Percentiles rank a stretch among this genome's conserved stretches.
These are phyloP conservation scores for Carex kokanica DNA, from an alignment of 176 grass and related monocot genomes.

Conservation along the genomic window DNA sequence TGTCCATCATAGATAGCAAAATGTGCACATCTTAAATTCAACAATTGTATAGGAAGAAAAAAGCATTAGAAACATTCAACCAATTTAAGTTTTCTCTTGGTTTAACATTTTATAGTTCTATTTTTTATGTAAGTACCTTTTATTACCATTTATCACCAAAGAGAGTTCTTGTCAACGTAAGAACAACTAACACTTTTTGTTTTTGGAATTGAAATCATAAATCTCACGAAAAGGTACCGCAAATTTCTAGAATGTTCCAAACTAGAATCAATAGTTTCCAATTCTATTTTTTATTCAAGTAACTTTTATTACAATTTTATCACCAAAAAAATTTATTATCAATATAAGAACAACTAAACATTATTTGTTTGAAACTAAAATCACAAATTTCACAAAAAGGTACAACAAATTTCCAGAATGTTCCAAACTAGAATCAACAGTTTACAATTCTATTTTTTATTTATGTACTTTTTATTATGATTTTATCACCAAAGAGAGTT, in stretches of 20 bases:
- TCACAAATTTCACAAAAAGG: neutral
- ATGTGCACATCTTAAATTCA: no score
- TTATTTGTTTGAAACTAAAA: neutral
- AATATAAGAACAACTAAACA: neutral
- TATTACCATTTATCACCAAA: no score
- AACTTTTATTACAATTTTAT: no score
- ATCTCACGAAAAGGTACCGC: no score
- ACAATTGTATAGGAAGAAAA: conserved; percentile 11
- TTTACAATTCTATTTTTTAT: neutral
- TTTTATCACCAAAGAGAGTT: neutral
- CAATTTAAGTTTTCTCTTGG: neutral
- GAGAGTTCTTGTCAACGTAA: no score
- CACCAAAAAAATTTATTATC: no score
- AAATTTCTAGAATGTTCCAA: neutral
- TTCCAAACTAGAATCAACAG: neutral
- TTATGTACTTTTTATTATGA: neutral
- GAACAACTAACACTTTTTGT: no score
- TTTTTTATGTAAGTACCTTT: no score
- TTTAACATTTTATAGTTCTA: neutral
- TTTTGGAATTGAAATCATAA: no score
- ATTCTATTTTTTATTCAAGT: neutral
- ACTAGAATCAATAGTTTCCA: neutral
- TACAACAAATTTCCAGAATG: conserved; percentile 72
- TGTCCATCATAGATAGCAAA: no score
- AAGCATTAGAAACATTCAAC: neutral